phyloP scores from a whole-genome alignment of 192 early-diverging fungal genomes.

The Linnemannia hyalina region DNA sequence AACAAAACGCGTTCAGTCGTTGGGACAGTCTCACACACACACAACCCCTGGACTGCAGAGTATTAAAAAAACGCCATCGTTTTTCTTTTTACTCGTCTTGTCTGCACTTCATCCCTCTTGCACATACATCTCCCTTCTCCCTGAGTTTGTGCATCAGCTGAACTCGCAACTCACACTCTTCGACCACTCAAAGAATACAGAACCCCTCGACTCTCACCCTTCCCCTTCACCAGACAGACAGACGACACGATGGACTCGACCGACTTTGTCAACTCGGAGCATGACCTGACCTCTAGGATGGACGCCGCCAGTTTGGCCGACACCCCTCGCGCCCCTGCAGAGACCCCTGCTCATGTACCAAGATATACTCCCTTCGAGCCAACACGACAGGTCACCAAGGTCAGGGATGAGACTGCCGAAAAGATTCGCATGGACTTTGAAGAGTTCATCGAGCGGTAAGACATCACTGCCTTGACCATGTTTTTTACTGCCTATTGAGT shows the following conservation, averaged over 20 bases:
- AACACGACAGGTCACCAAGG: slow-evolving; percentile 45
- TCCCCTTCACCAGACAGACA: not conserved
- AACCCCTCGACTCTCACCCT: not conserved
- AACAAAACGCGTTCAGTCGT: slow-evolving; percentile 8
- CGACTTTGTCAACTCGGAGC: slow-evolving; percentile 45
- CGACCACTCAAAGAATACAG: not conserved
- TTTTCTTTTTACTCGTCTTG: not conserved
- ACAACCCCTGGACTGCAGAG: not conserved
- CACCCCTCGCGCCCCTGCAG: slow-evolving; percentile 38
- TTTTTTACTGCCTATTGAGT: not conserved
- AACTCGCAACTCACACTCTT: not conserved
- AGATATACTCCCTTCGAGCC: slow-evolving; percentile 49
- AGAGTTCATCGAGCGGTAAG: slow-evolving; percentile 47
- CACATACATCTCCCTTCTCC: not conserved
- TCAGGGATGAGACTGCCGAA: slow-evolving; percentile 53
- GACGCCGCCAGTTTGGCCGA: slow-evolving; percentile 50
- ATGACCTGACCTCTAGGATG: slow-evolving; percentile 46
- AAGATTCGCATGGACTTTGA: slow-evolving; percentile 59
- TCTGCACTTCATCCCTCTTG: not conserved
- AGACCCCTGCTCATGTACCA: slow-evolving; percentile 5
- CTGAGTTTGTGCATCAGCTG: not conserved
- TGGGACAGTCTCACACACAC: not conserved
- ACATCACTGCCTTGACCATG: not conserved
- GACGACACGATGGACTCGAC: slow-evolving; percentile 35
- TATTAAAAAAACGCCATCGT: not conserved